Evolutionary conservation across 768 basidiomycete genomes (phyloP), one percentile per base, ranked within the genome.

Genomic region (Tricholoma bakamatsutake): DNA sequence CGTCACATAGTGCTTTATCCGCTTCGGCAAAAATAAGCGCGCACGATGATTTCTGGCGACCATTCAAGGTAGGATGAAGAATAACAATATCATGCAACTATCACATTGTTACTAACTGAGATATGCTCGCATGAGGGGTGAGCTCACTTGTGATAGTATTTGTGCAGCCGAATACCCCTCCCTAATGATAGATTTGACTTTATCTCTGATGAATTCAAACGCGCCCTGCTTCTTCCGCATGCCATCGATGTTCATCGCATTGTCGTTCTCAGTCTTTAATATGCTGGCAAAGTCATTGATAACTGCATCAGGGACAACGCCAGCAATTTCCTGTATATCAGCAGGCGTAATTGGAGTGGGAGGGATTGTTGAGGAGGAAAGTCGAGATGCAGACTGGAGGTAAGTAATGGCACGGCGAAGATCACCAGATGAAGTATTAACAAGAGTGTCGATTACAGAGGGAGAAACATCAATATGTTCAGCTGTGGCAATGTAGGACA

Each of bases 361-460:
- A 1, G 90, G 87, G 37, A 67, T 71, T 10, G 85, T 85, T 1
- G 89, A 88, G 5, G 83, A 75, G 34, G 94, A 87, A 33, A 99
- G 78, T 24, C 97, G 84, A 39, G 91, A 87, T 5, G 95, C 96
- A 18, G 96, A 98, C 67, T 99, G 97, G 27, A 99, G 80, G 69
- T 95, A 98, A 18, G 97, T 99, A 68, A 99, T 98, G 21, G 96
- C 89, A 52, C 97, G 92, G 50, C 97, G 87, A 53, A 99, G 82
- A 72, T 99, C 97, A 40, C 97, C 97, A 46, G 83, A 81, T 2
- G 96, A 96, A 35, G 87, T 84, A 37, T 72, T 76, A 58, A 97
- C 88, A 55, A 97, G 82, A 1, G 87, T 73, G 39, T 82, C 71
- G 54, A 96, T 77, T 28, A 92, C 90, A 12, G 78, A 71, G 4